Evolutionary conservation across 2,329 filamentous ascomycete species (phyloP).

Genomic region (Colletotrichum spaethianum): DNA sequence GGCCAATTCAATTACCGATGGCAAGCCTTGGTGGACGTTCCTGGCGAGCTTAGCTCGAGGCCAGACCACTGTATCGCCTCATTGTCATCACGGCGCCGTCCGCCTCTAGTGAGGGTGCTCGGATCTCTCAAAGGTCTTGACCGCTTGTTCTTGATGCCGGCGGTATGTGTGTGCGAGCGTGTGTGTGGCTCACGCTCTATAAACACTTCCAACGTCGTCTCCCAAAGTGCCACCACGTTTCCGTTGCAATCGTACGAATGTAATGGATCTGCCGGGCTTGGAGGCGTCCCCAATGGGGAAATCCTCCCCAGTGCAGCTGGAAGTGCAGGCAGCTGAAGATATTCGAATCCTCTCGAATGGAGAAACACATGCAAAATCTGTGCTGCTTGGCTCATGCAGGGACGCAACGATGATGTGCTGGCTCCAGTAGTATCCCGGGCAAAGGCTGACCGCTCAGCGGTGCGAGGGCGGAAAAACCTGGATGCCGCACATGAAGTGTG

Average conservation of each 20-base stretch:
- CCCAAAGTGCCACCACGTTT: constrained; percentile 2
- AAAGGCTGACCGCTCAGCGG: constrained; percentile 22
- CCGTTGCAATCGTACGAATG: not conserved
- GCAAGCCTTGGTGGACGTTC: not conserved
- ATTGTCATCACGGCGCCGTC: constrained; percentile 24
- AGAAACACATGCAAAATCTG: constrained; percentile 4
- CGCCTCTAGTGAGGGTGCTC: constrained; percentile 31
- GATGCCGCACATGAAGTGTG: constrained; percentile 11
- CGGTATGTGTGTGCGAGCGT: constrained; percentile 18
- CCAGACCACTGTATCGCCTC: constrained; percentile 20
- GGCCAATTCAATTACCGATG: not conserved
- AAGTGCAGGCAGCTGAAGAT: constrained; percentile 13
- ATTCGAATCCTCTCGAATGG: constrained; percentile 6
- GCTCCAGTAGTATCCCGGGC: constrained; percentile 37
- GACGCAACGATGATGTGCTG: constrained; percentile 29
- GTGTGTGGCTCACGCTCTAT: constrained; percentile 3
- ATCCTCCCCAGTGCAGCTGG: not conserved
- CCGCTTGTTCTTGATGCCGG: constrained; percentile 32
- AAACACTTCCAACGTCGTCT: constrained; percentile 2
- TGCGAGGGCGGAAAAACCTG: constrained; percentile 22
- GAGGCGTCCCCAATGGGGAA: not conserved
- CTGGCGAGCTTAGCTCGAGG: constrained; percentile 1
- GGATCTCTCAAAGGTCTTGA: constrained; percentile 26
- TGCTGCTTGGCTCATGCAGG: constrained; percentile 24
- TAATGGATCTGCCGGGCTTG: not conserved